Percentiles rank a stretch among this genome's conserved stretches.
Conservation (phyloP, 2,329 filamentous ascomycete species). For the Parastagonospora nodorum region DNA sequence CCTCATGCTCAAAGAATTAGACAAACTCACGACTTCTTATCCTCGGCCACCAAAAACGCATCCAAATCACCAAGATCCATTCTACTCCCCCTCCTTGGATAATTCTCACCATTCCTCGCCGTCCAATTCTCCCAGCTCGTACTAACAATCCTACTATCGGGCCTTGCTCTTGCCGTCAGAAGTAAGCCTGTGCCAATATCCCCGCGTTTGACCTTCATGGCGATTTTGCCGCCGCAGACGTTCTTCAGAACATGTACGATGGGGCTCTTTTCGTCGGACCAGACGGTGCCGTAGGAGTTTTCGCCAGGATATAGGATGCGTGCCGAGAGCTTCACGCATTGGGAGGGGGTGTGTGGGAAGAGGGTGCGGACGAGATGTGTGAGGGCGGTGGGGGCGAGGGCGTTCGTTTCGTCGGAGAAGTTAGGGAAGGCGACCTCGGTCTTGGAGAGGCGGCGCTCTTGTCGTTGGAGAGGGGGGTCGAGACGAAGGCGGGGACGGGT, state of each 20-base stretch:
- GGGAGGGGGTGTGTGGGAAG: constrained; percentile 28
- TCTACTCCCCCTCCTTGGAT: constrained; percentile 2
- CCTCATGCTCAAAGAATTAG: background rate
- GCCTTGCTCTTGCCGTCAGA: constrained; percentile 19
- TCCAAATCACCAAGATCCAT: constrained; percentile 6
- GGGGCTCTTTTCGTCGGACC: constrained; percentile 47
- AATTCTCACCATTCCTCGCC: background rate
- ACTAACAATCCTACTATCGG: constrained; percentile 23
- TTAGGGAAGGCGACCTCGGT: constrained; percentile 12
- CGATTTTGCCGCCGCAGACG: constrained; percentile 45
- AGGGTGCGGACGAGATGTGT: constrained; percentile 38
- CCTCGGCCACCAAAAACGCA: constrained; percentile 4
- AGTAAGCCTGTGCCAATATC: constrained; percentile 18
- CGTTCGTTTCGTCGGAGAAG: constrained; percentile 18
- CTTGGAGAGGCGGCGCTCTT: background rate
- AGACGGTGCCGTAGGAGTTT: constrained; percentile 45
- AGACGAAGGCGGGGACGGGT: constrained; percentile 25
- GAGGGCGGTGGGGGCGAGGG: constrained; percentile 35
- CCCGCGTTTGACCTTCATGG: constrained; percentile 25
- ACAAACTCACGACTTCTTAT: background rate
- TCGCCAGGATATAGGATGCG: constrained; percentile 49
- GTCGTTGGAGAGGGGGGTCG: constrained; percentile 6
- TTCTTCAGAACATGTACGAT: constrained; percentile 44
- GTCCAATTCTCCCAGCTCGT: constrained; percentile 33
- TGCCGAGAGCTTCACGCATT: constrained; percentile 40